Evolutionary conservation across 1,284 basidiomycete genomes (phyloP).

Genomic region (Cryptococcus deneoformans): DNA sequence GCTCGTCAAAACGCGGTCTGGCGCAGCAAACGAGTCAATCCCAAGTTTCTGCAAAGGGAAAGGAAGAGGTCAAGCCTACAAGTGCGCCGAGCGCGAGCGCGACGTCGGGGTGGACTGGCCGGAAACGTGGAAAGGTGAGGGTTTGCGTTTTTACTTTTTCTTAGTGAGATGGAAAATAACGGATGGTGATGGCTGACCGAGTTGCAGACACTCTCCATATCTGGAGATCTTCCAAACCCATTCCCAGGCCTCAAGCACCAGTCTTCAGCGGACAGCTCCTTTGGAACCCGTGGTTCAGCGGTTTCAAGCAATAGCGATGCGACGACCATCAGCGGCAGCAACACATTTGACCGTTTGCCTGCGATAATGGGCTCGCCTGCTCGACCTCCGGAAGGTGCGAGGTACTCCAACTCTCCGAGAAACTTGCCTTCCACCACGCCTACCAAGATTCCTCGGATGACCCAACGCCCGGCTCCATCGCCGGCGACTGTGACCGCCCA

Average conservation of each 20-base stretch:
- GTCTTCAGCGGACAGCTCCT: slow-evolving; percentile 23
- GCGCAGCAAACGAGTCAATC: slow-evolving; percentile 21
- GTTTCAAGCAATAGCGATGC: slow-evolving; percentile 18
- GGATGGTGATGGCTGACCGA: too few relatives aligned
- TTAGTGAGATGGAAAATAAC: too few relatives aligned
- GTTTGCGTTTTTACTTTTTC: too few relatives aligned
- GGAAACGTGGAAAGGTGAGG: slow-evolving; percentile 87
- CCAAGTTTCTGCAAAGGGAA: slow-evolving; percentile 6
- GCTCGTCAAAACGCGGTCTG: slow-evolving; percentile 69
- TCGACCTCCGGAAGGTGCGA: slow-evolving; percentile 19
- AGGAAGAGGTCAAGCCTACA: slow-evolving; percentile 5
- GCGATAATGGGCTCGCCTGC: slow-evolving; percentile 89
- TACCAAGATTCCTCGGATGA: slow-evolving; percentile 91
- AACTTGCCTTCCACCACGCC: slow-evolving; percentile 54
- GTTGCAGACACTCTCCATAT: slow-evolving; percentile 74
- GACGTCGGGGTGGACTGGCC: slow-evolving; percentile 72
- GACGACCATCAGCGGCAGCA: slow-evolving; percentile 51
- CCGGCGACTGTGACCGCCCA: slow-evolving; percentile 12
- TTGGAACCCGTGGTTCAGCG: slow-evolving; percentile 17
- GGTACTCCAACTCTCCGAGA: slow-evolving; percentile 19
- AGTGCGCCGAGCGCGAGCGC: slow-evolving; percentile 6
- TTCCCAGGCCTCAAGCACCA: slow-evolving; percentile 25
- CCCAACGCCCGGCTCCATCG: slow-evolving; percentile 54
- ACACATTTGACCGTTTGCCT: slow-evolving; percentile 62
- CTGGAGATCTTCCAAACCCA: slow-evolving; percentile 54